A percentile compares a stretch with the other conserved stretches of the same genome.
Conservation (phyloP, 1,139 yeast genomes). For the Taphrina communis region DNA sequence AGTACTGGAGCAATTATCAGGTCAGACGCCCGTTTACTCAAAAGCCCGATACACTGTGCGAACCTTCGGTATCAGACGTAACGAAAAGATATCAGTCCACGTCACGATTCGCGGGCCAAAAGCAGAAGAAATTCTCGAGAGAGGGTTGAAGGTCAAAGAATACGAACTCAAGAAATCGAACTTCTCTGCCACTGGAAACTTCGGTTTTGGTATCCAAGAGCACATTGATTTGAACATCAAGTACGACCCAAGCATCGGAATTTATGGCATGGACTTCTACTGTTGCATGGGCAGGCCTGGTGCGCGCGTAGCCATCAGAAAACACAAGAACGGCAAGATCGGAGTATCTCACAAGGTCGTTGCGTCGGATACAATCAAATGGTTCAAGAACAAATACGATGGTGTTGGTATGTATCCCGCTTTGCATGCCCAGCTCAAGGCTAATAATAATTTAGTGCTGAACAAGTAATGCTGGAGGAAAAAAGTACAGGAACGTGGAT, state of each 20-base stretch:
- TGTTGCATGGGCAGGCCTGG: conserved; percentile 99
- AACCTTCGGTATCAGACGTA: conserved; percentile 99
- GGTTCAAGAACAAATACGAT: conserved; percentile 99
- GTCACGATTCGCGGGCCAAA: conserved; percentile 99
- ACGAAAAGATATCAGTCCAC: conserved; percentile 99
- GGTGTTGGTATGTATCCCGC: conserved; percentile 67
- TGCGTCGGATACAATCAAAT: conserved; percentile 92
- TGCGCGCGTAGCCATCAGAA: conserved; percentile 98
- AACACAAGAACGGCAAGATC: conserved; percentile 86
- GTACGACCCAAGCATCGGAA: conserved; percentile 99
- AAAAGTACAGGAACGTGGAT: neutral
- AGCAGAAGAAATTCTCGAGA: conserved; percentile 99
- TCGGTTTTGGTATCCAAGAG: conserved; percentile 99
- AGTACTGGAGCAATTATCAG: conserved; percentile 99
- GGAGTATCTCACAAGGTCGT: conserved; percentile 93
- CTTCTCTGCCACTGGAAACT: conserved; percentile 99
- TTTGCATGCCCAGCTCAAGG: neutral
- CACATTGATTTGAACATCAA: conserved; percentile 99
- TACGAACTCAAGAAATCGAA: conserved; percentile 91
- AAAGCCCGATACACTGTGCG: conserved; percentile 99
- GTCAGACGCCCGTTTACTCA: conserved; percentile 99
- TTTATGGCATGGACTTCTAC: conserved; percentile 99
- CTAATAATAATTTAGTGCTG: neutral
- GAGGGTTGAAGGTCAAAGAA: conserved; percentile 99
- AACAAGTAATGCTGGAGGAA: conserved; percentile 11